A percentile compares a stretch with the other conserved stretches of the same genome.
Evolutionary conservation across 1,284 basidiomycete species (phyloP).

Genomic region (Boletus semigastroideus): DNA sequence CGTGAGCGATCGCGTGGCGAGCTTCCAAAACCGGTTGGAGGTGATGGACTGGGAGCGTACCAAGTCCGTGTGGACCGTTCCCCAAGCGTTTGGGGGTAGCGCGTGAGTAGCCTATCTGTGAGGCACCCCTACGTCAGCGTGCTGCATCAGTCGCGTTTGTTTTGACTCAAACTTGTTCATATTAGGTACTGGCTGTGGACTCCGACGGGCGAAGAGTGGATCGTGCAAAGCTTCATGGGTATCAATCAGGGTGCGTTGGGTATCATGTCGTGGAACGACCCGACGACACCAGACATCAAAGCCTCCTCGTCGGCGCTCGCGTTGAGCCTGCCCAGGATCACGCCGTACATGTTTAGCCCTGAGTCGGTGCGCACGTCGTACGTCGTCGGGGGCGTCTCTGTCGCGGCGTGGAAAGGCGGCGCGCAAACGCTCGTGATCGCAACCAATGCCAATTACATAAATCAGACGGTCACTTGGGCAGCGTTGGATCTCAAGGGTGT

Average conservation of each 20-base stretch:
- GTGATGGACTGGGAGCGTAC: constrained; percentile 58
- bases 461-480: constrained; percentile 24
- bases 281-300: constrained; percentile 61
- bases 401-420: constrained; percentile 40
- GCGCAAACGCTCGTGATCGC: constrained; percentile 39
- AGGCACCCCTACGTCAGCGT: background rate
- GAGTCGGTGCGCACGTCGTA: constrained; percentile 30
- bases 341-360: constrained; percentile 40
- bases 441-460: constrained; percentile 42
- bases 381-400: constrained; percentile 34
- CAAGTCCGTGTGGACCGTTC: constrained; percentile 68
- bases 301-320: constrained; percentile 55
- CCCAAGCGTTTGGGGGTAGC: constrained; percentile 61
- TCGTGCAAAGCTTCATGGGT: constrained; percentile 60
- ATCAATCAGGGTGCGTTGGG: constrained; percentile 72
- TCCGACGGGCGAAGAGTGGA: constrained; percentile 69
- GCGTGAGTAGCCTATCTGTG: constrained; percentile 41
- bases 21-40: constrained; percentile 57
- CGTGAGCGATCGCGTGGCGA: constrained; percentile 62
- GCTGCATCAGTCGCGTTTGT: background rate
- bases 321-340: constrained; percentile 38
- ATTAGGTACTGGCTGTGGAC: constrained; percentile 66
- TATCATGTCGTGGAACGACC: constrained; percentile 69
- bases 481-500: constrained; percentile 12
- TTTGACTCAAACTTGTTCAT: background rate